These are phyloP conservation scores for Malania oleifera DNA, from an alignment of 164 flowering plant species.

Conservation along the genomic window DNA sequence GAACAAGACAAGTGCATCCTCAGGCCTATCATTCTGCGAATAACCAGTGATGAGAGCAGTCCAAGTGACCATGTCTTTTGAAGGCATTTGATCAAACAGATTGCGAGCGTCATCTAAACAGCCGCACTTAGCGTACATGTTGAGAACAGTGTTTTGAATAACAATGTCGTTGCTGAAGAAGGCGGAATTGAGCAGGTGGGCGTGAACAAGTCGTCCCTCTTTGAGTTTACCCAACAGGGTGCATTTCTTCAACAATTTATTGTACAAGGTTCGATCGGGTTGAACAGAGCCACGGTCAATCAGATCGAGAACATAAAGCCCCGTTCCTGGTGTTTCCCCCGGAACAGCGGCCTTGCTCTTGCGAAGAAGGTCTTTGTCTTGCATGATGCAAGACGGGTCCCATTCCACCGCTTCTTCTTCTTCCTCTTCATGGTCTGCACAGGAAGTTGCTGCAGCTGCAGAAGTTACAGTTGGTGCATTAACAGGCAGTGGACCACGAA, in stretches of 20 bases:
- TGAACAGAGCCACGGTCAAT: slow-evolving; percentile 36
- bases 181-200: slow-evolving; percentile 36
- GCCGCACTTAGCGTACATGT: slow-evolving; percentile 62
- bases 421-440: neutral
- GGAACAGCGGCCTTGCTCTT: slow-evolving; percentile 11
- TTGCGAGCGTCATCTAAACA: slow-evolving; percentile 40
- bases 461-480: neutral
- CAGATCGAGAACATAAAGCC: slow-evolving; percentile 55
- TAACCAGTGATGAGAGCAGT: slow-evolving; percentile 56
- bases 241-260: slow-evolving; percentile 42
- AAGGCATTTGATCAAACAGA: slow-evolving; percentile 49
- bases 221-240: slow-evolving; percentile 34
- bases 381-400: slow-evolving; percentile 18
- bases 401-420: neutral
- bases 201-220: slow-evolving; percentile 46
- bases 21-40: slow-evolving; percentile 42
- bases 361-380: slow-evolving; percentile 44
- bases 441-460: neutral
- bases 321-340: slow-evolving; percentile 9
- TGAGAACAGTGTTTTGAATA: slow-evolving; percentile 37
- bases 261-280: slow-evolving; percentile 35
- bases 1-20: slow-evolving; percentile 44
- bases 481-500: neutral
- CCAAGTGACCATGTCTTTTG: slow-evolving; percentile 54
- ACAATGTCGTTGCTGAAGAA: slow-evolving; percentile 28